Base-by-base conservation (phyloP, 805 yeast species). In the Wickerhamiella siamensis region DNA sequence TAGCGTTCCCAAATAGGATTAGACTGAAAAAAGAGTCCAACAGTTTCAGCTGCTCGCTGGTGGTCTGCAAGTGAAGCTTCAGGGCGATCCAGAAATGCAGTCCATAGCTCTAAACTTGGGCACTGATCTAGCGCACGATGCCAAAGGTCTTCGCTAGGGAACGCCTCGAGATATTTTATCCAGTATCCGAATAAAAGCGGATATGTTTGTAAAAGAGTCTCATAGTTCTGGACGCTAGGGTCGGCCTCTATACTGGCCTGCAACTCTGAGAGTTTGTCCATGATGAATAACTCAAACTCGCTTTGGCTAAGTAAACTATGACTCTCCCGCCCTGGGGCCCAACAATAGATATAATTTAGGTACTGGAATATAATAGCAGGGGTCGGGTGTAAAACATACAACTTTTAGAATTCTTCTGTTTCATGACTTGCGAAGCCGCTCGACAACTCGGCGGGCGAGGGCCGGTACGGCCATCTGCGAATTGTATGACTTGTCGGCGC, bases 1-100 rank as follows among this genome's bases (percentile, higher is more conserved):
- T 74, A 77, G 44, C 69, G 66, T 55, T 87, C 94, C 97, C 97
- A 88, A 33, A 88, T 57, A 0, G 77, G 68, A 54, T 83, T 87
- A 1, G 93, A 71, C 49, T 79, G 63, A 60, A 82, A 91, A 45
- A 83, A 81, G 27, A 63, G 57, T 0, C 95, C 96, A 34, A 78
- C 67, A 5, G 61, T 48, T 3, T 53, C 49, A 2, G 71, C 56
- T 0, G 80, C 87, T 0, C 62, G 59, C 17, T 64, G 56, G 46
- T 77, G 79, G 12, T 57, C 49, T 3, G 36, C 42, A 5, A 38
- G 55, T 51, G 33, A 47, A 40, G 20, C 55, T 29, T 64, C 66
- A 51, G 36, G 55, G 38, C 33, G 56, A 56, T 33, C 56, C 56
- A 34, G 60, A 53, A 40, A 52, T 38, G 15, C 65, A 50, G 38